Evolutionary conservation across 176 grass and related monocot species (phyloP).

Genomic region (Aegilops tauschii): DNA sequence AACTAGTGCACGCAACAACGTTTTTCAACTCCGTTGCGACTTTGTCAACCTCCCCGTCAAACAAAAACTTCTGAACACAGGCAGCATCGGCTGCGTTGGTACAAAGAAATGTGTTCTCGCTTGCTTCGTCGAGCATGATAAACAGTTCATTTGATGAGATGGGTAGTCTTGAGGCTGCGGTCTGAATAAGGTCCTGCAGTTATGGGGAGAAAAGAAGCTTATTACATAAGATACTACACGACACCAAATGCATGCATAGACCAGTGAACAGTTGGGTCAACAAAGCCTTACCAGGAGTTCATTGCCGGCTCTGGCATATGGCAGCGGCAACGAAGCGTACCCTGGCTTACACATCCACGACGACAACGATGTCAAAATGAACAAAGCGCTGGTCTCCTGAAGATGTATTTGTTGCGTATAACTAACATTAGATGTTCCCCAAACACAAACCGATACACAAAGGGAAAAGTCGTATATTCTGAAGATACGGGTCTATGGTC

Average conservation of each 20-base stretch:
- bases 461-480: neutral
- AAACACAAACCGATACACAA: neutral
- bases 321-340: constrained; percentile 58
- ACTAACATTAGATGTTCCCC: constrained; percentile 11
- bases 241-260: neutral
- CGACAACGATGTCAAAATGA: constrained; percentile 57
- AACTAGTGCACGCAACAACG: constrained; percentile 66
- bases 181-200: constrained; percentile 68
- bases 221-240: neutral
- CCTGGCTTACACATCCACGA: constrained; percentile 74
- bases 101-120: constrained; percentile 88
- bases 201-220: constrained; percentile 10
- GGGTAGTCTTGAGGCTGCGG: constrained; percentile 38
- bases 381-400: constrained; percentile 66
- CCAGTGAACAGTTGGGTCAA: neutral
- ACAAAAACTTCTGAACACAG: constrained; percentile 74
- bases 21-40: constrained; percentile 86
- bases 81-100: constrained; percentile 49
- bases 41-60: constrained; percentile 70
- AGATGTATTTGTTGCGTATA: constrained; percentile 23
- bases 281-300: constrained; percentile 58
- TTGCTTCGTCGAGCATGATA: constrained; percentile 76
- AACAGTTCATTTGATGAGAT: constrained; percentile 80
- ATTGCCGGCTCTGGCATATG: constrained; percentile 77
- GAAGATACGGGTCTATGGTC: neutral